These are phyloP conservation scores for Neofusicoccum sp. DNA, from an alignment of 2,329 filamentous ascomycete genomes.

Conservation along the genomic window DNA sequence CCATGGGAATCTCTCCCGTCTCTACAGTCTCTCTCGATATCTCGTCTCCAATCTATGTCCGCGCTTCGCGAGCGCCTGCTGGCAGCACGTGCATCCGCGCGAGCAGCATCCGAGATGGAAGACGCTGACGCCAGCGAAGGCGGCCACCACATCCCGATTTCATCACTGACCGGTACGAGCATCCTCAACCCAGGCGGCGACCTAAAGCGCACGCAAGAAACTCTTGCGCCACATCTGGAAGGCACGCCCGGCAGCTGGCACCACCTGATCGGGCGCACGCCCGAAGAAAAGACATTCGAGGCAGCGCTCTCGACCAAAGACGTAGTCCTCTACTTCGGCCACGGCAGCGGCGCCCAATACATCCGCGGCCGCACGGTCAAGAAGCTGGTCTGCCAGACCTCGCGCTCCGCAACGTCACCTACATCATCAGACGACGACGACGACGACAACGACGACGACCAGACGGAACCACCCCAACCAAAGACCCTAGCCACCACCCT, in stretches of 20 bases:
- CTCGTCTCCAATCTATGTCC: slow-evolving; percentile 83
- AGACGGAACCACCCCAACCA: too few relatives aligned
- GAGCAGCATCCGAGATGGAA: slow-evolving; percentile 5
- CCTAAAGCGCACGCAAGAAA: slow-evolving; percentile 75
- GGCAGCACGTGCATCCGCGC: slow-evolving; percentile 45
- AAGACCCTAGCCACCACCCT: slow-evolving; percentile 70
- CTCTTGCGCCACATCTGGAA: slow-evolving; percentile 69
- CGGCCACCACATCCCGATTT: slow-evolving; percentile 54
- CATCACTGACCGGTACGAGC: slow-evolving; percentile 60
- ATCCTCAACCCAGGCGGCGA: slow-evolving; percentile 90
- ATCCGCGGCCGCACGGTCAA: slow-evolving; percentile 83
- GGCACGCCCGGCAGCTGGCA: slow-evolving; percentile 60
- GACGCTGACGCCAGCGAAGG: slow-evolving; percentile 20
- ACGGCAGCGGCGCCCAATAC: slow-evolving; percentile 93
- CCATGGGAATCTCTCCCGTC: slow-evolving; percentile 96
- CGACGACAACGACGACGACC: slow-evolving; percentile 7
- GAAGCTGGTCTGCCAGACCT: slow-evolving; percentile 61
- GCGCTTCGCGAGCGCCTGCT: slow-evolving; percentile 77
- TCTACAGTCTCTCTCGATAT: slow-evolving; percentile 76
- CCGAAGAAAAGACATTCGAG: slow-evolving; percentile 78
- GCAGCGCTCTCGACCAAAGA: slow-evolving; percentile 65
- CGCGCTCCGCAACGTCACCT: background rate
- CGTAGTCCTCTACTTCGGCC: slow-evolving; percentile 90
- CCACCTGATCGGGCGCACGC: slow-evolving; percentile 67
- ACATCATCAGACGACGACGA: background rate